Evolutionary conservation across 371 early-diverging fungal species (phyloP).

Genomic region (Blastocladiella emersonii): DNA sequence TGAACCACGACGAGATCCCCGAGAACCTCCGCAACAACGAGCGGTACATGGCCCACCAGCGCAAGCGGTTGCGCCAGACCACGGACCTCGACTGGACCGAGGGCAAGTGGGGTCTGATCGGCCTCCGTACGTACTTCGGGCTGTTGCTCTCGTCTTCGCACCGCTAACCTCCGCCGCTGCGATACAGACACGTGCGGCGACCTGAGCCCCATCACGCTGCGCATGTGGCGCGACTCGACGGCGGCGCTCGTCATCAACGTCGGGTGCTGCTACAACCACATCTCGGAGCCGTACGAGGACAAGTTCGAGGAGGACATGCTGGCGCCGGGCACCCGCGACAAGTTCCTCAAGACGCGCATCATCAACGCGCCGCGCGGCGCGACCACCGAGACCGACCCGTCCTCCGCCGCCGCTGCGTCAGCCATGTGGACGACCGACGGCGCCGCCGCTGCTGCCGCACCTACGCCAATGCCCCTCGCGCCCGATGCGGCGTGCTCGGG

Average conservation of each 20-base stretch:
- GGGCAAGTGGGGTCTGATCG: background rate
- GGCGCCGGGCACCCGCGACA: slow-evolving; percentile 1
- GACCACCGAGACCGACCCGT: slow-evolving; percentile 2
- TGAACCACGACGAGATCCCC: no score
- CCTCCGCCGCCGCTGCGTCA: no score
- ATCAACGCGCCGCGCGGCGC: background rate
- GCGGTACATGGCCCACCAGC: background rate
- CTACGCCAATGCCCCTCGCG: slow-evolving; percentile 6
- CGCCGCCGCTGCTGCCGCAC: background rate
- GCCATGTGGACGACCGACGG: background rate
- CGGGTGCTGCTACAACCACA: slow-evolving; percentile 74
- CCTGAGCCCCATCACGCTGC: slow-evolving; percentile 52
- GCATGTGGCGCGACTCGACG: slow-evolving; percentile 47
- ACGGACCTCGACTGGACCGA: background rate
- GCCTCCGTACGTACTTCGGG: background rate
- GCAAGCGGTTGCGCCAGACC: background rate
- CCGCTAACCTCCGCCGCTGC: slow-evolving; percentile 22
- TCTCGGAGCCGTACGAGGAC: slow-evolving; percentile 23
- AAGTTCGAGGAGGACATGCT: background rate
- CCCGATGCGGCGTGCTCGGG: no score
- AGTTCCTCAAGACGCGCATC: background rate
- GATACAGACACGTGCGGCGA: slow-evolving; percentile 72
- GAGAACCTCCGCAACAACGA: background rate
- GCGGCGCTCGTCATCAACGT: slow-evolving; percentile 58
- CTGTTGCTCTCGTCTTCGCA: background rate